Percentiles rank a stretch among this genome's conserved stretches.
Conservation (phyloP, 768 basidiomycete genomes). For the Symmetrospora coprosmae region DNA sequence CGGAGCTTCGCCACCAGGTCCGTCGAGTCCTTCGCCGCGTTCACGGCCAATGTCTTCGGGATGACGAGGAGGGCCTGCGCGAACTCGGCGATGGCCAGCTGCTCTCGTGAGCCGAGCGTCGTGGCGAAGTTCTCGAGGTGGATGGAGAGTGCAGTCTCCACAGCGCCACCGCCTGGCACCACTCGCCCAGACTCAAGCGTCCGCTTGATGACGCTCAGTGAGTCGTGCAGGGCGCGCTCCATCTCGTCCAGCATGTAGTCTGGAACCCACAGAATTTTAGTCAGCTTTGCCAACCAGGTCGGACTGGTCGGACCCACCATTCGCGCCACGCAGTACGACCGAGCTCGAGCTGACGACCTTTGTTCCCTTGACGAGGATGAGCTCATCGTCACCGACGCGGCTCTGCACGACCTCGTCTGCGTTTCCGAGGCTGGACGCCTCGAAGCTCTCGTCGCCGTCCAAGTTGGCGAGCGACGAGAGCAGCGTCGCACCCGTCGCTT, state of each 20-base stretch:
- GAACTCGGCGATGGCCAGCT: slow-evolving; percentile 98
- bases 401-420: slow-evolving; percentile 96
- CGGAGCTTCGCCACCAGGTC: slow-evolving; percentile 92
- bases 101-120: slow-evolving; percentile 90
- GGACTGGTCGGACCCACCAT: slow-evolving; percentile 43
- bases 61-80: slow-evolving; percentile 81
- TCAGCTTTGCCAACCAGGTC: not conserved
- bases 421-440: slow-evolving; percentile 70
- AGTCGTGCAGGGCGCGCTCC: slow-evolving; percentile 92
- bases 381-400: slow-evolving; percentile 93
- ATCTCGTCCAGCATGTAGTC: slow-evolving; percentile 99
- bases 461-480: slow-evolving; percentile 86
- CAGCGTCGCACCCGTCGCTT: slow-evolving; percentile 86
- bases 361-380: slow-evolving; percentile 93
- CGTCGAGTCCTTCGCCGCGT: slow-evolving; percentile 96
- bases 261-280: not conserved
- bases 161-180: slow-evolving; percentile 92
- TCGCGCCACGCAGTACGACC: slow-evolving; percentile 86
- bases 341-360: slow-evolving; percentile 88
- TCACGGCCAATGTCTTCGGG: slow-evolving; percentile 90
- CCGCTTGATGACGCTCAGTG: slow-evolving; percentile 84
- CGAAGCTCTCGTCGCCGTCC: slow-evolving; percentile 95
- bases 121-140: slow-evolving; percentile 98
- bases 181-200: slow-evolving; percentile 91
- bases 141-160: slow-evolving; percentile 89